A percentile compares a stretch with the other conserved stretches of the same genome.
Conservation (phyloP, 257 asterid genomes). For the Solanum peruvianum region DNA sequence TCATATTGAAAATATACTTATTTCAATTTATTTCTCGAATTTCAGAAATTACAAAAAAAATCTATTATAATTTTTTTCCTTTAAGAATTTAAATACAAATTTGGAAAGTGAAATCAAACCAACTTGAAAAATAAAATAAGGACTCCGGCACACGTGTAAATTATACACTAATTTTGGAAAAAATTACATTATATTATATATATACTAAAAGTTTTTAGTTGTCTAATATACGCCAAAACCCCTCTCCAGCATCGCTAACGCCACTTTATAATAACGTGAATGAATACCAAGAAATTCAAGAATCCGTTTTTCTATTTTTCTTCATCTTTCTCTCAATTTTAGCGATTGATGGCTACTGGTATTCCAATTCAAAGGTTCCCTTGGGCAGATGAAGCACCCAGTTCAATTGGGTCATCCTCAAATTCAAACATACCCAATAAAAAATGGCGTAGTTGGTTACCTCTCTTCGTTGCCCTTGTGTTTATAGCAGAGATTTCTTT, state of each 20-base stretch:
- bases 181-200: background rate
- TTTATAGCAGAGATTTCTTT: slow-evolving; percentile 80
- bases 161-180: background rate
- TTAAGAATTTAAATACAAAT: too few species aligned
- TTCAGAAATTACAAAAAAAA: too few species aligned
- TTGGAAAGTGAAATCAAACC: background rate
- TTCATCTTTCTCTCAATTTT: background rate
- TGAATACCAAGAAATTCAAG: background rate
- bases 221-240: background rate
- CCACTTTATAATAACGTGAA: background rate
- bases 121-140: background rate
- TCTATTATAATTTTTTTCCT: too few species aligned
- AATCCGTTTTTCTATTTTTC: background rate
- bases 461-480: slow-evolving; percentile 55
- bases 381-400: slow-evolving; percentile 8
- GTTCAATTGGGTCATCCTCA: slow-evolving; percentile 10
- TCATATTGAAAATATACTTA: background rate
- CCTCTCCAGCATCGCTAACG: background rate
- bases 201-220: background rate
- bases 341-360: background rate
- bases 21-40: too few species aligned
- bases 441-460: slow-evolving; percentile 58
- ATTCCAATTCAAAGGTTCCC: slow-evolving; percentile 14
- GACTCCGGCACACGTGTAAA: background rate
- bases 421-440: slow-evolving; percentile 19